Base-by-base conservation (phyloP, 169 alveolate species). In the Cryptosporidium parvum region DNA sequence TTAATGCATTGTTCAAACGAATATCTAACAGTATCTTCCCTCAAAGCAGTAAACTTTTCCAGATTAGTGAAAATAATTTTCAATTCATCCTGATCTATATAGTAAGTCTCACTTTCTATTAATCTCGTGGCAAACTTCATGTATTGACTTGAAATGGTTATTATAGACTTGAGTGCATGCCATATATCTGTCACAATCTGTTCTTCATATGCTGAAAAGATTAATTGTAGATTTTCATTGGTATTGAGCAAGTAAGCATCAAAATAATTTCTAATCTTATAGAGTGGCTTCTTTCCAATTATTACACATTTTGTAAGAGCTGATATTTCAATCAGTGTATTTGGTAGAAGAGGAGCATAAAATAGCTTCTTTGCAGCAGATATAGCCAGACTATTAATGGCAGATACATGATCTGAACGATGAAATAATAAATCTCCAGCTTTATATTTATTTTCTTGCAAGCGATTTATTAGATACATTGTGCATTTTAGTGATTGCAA, bases 401-500 rank as follows among this genome's bases (percentile, higher is more conserved):
- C 33, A 26, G 62, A 8, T 51, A 58, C 51, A 18, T 14, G 8
- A 52, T 73, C 37, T 23, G 52, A 51, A 29, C 48, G 18, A 37
- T 70, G 85, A 23, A 73, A 73, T 12, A 73, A 73, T 23, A 73
- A n/a, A 59, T 73, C 86, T 1, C 61, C 86, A n/a, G 35, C n/a
- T 33, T 26, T 23, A 33, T 56, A 56, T 56, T 56, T 56, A 31
- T 29, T 73, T 12, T 56, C 53, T 39, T 73, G 29, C 6, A 73
- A 14, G n/a, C 56, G 18, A 29, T 59, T 62, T 29, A 73, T 59
- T 35, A 73, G 10, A 56, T 73, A 35, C 29, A 73, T 33, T 12
- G 86, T 53, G 29, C 52, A 73, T 16, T 56, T 56, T 7, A 73
- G 7, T 14, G 86, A 73, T 35, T 73, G 51, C 8, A 73, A 31